Conservation (phyloP, 2,329 filamentous ascomycete species). For the Hymenotorrendiella dingleyae region DNA sequence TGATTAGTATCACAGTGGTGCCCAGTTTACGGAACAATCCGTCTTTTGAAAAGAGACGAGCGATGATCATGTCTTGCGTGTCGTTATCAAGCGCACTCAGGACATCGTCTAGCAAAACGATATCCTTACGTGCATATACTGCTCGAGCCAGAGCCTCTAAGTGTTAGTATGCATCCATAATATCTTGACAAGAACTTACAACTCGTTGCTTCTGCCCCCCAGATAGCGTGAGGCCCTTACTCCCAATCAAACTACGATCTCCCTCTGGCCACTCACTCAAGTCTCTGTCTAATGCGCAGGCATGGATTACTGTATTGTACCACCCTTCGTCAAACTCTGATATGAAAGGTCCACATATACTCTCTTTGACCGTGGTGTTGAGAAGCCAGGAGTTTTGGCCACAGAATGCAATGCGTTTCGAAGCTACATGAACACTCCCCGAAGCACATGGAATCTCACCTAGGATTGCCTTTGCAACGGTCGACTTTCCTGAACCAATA, state of each 20-base stretch:
- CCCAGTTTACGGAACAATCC: conserved; percentile 15
- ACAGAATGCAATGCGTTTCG: conserved; percentile 34
- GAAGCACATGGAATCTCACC: conserved; percentile 15
- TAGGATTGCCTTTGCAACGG: conserved; percentile 25
- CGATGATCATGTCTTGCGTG: conserved; percentile 14
- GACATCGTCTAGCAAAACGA: conserved; percentile 22
- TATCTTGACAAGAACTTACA: conserved; percentile 6
- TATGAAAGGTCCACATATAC: conserved; percentile 32
- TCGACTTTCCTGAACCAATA: conserved; percentile 29
- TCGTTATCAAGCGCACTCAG: conserved; percentile 20
- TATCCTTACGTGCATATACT: conserved; percentile 29
- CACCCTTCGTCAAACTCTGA: conserved; percentile 24
- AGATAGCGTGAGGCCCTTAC: conserved; percentile 28
- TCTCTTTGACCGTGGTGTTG: conserved; percentile 36
- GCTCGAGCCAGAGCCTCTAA: conserved; percentile 56
- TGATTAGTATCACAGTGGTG: conserved; percentile 25
- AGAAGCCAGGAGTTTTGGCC: conserved; percentile 40
- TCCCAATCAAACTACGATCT: conserved; percentile 26
- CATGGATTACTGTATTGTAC: conserved; percentile 21
- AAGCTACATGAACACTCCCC: conserved; percentile 12
- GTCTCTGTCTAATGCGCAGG: conserved; percentile 23
- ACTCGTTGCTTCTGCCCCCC: conserved; percentile 26
- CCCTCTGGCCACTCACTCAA: conserved; percentile 22
- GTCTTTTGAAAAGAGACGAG: conserved; percentile 8
- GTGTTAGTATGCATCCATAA: background rate